These are phyloP conservation scores for Salix arbutifolia DNA, from an alignment of 345 rosid species.

Conservation along the genomic window DNA sequence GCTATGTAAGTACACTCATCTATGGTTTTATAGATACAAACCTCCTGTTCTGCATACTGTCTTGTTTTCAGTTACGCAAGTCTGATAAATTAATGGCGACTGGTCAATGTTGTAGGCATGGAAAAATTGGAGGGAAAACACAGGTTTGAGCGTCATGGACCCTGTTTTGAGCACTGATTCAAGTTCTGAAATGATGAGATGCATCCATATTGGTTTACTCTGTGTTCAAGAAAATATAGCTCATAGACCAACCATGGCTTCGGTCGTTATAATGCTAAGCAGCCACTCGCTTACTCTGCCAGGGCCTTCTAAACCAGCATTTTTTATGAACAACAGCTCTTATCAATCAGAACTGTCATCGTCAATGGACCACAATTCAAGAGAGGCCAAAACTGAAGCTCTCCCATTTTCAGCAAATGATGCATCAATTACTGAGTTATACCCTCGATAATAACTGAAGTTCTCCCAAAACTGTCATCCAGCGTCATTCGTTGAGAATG, in stretches of 20 bases:
- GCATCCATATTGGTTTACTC: constrained; percentile 51
- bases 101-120: constrained; percentile 37
- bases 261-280: constrained; percentile 41
- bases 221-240: constrained; percentile 51
- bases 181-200: constrained; percentile 33
- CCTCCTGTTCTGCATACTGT: too few relatives aligned
- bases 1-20: constrained; percentile 28
- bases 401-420: constrained; percentile 16
- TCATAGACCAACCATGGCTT: constrained; percentile 46
- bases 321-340: constrained; percentile 15
- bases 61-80: background rate
- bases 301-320: constrained; percentile 39
- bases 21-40: background rate
- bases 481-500: too few relatives aligned
- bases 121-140: constrained; percentile 49
- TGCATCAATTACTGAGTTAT: constrained; percentile 20
- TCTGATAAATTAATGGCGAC: background rate
- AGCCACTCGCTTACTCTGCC: constrained; percentile 39
- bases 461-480: too few relatives aligned
- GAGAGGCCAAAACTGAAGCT: background rate
- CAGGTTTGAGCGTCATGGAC: constrained; percentile 29
- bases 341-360: constrained; percentile 3
- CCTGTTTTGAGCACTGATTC: constrained; percentile 24
- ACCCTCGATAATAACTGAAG: constrained; percentile 12
- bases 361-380: background rate